Percentiles rank a stretch among this genome's conserved stretches.
These are phyloP conservation scores for Ogataea wickerhamii DNA, from an alignment of 805 yeast species.

Conservation along the genomic window DNA sequence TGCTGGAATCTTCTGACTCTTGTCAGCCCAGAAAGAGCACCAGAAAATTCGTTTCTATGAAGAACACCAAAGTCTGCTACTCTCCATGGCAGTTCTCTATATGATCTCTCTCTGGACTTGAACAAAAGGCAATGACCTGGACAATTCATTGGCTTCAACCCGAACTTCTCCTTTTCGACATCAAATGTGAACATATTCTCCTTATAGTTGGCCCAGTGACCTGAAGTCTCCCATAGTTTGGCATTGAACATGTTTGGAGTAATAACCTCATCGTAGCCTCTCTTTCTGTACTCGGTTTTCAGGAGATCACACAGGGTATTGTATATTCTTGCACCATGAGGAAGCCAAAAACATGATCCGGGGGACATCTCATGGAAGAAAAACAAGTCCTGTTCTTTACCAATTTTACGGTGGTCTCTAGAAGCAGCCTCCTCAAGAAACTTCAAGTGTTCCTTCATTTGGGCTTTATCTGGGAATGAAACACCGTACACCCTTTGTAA, in stretches of 20 bases:
- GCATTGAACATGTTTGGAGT: conserved; percentile 99
- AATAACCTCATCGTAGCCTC: conserved; percentile 97
- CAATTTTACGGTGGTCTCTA: conserved; percentile 95
- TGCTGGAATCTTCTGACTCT: conserved; percentile 99
- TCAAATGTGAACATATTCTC: conserved; percentile 97
- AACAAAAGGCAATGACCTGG: conserved; percentile 93
- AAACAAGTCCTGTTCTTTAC: conserved; percentile 94
- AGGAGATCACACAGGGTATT: conserved; percentile 77
- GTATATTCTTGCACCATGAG: conserved; percentile 98
- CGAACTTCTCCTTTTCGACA: conserved; percentile 92
- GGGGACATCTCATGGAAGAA: conserved; percentile 96
- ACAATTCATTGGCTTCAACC: conserved; percentile 92
- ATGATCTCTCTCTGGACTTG: conserved; percentile 89
- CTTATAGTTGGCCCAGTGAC: conserved; percentile 97
- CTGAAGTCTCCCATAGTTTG: conserved; percentile 97
- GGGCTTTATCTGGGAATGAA: conserved; percentile 96
- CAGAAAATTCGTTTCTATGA: conserved; percentile 94
- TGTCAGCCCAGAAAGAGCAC: conserved; percentile 92
- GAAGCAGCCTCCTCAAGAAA: conserved; percentile 93
- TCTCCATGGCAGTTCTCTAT: conserved; percentile 97
- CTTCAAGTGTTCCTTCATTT: conserved; percentile 90
- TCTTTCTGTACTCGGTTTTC: conserved; percentile 79
- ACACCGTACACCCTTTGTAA: conserved; percentile 97
- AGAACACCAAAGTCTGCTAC: conserved; percentile 97
- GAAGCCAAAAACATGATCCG: conserved; percentile 98